A percentile compares a stretch with the other conserved stretches of the same genome.
Evolutionary conservation across 129 eudicot species (phyloP).

Genomic region (Cynara cardunculus): DNA sequence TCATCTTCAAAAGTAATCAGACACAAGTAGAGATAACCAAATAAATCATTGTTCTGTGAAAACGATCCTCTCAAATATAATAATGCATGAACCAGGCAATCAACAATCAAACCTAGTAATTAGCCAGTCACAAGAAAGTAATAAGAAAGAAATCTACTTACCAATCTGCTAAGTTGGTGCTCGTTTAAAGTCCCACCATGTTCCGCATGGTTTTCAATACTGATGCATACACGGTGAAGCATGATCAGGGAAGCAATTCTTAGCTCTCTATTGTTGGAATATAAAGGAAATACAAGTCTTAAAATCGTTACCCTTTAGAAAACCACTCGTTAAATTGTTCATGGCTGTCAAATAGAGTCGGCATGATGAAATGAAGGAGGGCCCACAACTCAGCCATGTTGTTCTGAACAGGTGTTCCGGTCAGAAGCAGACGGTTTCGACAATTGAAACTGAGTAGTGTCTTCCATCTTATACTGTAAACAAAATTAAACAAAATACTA

Average conservation of each 20-base stretch:
- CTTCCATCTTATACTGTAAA: constrained; percentile 97
- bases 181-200: constrained; percentile 98
- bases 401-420: constrained; percentile 97
- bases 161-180: constrained; percentile 98
- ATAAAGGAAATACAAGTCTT: not conserved
- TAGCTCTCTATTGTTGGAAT: not conserved
- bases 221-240: constrained; percentile 29
- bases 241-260: constrained; percentile 10
- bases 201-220: constrained; percentile 98
- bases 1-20: not conserved
- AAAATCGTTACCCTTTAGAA: constrained; percentile 87
- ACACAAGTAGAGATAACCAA: not conserved
- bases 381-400: constrained; percentile 99
- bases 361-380: constrained; percentile 97
- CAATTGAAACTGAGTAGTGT: constrained; percentile 95
- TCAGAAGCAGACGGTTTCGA: constrained; percentile 95
- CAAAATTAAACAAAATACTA: constrained; percentile 18
- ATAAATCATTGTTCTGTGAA: not conserved
- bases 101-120: not conserved
- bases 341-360: constrained; percentile 95
- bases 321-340: constrained; percentile 98
- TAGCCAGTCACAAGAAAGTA: not conserved
- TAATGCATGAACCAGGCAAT: not conserved
- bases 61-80: not conserved
- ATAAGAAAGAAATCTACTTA: constrained; percentile 28